Percentiles rank a stretch among this genome's conserved stretches.
phyloP scores from a whole-genome alignment of 345 rosid genomes.

The Microcos paniculata region DNA sequence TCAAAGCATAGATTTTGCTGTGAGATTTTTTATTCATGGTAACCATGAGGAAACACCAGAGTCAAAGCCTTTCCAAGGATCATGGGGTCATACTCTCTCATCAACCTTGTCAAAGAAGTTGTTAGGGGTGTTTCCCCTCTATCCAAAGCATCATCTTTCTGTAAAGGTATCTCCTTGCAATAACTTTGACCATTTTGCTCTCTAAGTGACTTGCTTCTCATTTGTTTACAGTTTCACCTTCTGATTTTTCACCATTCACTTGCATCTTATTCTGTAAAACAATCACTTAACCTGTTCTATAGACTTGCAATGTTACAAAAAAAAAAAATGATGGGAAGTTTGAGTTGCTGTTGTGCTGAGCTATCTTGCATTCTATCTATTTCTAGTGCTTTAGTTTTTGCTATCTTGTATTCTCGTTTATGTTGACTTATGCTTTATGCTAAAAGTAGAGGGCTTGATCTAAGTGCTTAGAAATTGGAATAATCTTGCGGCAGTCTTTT shows the following conservation, averaged over 20 bases:
- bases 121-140: constrained; percentile 54
- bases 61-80: constrained; percentile 30
- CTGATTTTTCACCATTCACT: background rate
- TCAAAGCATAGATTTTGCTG: constrained; percentile 55
- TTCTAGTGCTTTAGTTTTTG: background rate
- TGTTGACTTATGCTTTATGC: background rate
- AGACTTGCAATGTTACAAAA: background rate
- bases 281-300: background rate
- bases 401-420: background rate
- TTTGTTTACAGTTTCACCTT: background rate
- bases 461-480: background rate
- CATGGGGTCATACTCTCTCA: constrained; percentile 46
- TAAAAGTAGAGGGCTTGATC: background rate
- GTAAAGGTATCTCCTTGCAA: constrained; percentile 46
- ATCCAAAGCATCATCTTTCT: constrained; percentile 40
- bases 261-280: background rate
- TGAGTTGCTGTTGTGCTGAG: background rate
- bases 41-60: constrained; percentile 25
- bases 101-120: constrained; percentile 57
- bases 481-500: background rate
- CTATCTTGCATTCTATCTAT: background rate
- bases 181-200: background rate
- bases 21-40: constrained; percentile 42
- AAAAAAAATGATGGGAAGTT: background rate
- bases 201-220: background rate